Percentiles rank a stretch among this genome's conserved stretches.
phyloP scores from a whole-genome alignment of 208 protist genomes.

The Strigomonas galati region DNA sequence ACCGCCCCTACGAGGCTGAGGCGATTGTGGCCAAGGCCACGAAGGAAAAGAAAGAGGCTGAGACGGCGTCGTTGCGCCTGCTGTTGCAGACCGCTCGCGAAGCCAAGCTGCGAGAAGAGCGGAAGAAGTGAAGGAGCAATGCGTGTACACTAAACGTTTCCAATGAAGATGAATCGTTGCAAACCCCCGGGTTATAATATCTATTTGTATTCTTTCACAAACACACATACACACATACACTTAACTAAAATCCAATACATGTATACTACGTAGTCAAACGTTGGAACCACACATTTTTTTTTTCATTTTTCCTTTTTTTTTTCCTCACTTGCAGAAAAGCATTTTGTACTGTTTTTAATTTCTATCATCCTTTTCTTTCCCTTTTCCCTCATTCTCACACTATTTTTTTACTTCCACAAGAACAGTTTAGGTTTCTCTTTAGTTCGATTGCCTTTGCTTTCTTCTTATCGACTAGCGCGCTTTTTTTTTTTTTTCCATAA shows the following conservation, averaged over 20 bases:
- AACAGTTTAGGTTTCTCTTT: too few species aligned
- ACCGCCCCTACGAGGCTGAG: constrained; percentile 67
- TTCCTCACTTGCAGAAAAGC: not conserved
- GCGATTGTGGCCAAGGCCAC: constrained; percentile 55
- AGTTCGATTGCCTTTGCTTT: too few species aligned
- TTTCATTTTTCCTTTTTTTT: not conserved
- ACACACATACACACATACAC: too few species aligned
- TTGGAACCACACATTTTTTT: too few species aligned
- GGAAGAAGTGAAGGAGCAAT: not conserved
- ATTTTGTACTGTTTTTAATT: too few species aligned
- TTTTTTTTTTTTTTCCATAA: constrained; percentile 15
- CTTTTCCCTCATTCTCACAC: not conserved
- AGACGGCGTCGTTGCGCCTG: constrained; percentile 40
- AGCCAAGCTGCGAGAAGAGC: constrained; percentile 11
- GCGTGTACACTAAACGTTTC: not conserved
- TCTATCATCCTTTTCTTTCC: not conserved
- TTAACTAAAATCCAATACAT: too few species aligned
- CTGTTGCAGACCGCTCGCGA: constrained; percentile 35
- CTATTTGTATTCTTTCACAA: constrained; percentile 7
- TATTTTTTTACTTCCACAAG: not conserved
- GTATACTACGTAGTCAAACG: too few species aligned
- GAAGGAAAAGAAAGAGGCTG: constrained; percentile 32
- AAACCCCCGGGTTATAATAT: too few species aligned
- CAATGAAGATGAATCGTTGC: too few species aligned
- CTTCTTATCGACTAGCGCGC: constrained; percentile 4